Evolutionary conservation across 768 basidiomycete genomes (phyloP).

Genomic region (Podaxis rugospora): DNA sequence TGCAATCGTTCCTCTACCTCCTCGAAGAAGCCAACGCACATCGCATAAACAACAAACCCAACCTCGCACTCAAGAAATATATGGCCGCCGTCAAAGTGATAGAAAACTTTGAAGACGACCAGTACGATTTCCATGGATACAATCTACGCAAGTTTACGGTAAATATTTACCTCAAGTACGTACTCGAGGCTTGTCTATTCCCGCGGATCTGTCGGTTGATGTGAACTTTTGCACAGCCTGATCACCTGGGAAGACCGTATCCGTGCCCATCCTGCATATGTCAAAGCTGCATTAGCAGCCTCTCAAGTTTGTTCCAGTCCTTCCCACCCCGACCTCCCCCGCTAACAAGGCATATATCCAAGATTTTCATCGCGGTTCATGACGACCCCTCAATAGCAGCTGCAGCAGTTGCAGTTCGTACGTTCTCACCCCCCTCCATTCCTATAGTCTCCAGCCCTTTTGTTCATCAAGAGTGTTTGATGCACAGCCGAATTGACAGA

Average conservation of each 20-base stretch:
- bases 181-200: constrained; percentile 3
- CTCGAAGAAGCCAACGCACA: constrained; percentile 78
- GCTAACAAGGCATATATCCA: constrained; percentile 8
- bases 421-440: background rate
- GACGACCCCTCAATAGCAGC: constrained; percentile 67
- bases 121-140: constrained; percentile 98
- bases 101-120: constrained; percentile 87
- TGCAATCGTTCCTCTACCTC: constrained; percentile 91
- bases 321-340: background rate
- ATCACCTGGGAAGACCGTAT: constrained; percentile 79
- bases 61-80: constrained; percentile 84
- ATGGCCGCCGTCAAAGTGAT: constrained; percentile 78
- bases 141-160: constrained; percentile 86
- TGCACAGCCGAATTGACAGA: constrained; percentile 42
- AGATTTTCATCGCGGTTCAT: constrained; percentile 73
- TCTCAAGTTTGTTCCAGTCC: constrained; percentile 44
- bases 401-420: constrained; percentile 35
- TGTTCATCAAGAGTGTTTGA: background rate
- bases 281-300: constrained; percentile 67
- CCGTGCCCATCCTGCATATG: constrained; percentile 72
- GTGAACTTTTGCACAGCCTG: constrained; percentile 41
- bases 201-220: background rate
- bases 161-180: constrained; percentile 81
- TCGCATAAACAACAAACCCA: constrained; percentile 56
- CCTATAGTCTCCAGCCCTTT: background rate